A percentile compares a stretch with the other conserved stretches of the same genome.
These are phyloP conservation scores for Balamuthia mandrillaris DNA, from an alignment of 208 protist genomes.

Conservation along the genomic window DNA sequence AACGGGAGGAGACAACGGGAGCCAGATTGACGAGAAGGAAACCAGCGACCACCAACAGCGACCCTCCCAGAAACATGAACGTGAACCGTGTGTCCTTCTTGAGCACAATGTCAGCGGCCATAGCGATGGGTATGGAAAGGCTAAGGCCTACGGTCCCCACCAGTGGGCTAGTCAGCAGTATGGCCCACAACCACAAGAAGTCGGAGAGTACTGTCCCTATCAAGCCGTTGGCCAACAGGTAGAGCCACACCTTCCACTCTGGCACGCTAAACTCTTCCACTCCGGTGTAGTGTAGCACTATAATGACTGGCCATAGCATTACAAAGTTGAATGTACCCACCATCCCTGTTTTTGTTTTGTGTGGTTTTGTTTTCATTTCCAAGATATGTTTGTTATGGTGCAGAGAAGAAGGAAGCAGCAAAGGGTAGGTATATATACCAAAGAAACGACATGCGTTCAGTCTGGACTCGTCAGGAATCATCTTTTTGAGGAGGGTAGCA, in stretches of 20 bases:
- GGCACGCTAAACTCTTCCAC: conserved; percentile 22
- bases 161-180: conserved; percentile 44
- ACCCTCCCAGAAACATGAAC: conserved; percentile 28
- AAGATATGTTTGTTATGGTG: background rate
- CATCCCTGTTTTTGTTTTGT: background rate
- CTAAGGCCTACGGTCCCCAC: conserved; percentile 45
- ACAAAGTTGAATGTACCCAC: conserved; percentile 34
- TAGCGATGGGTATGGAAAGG: conserved; percentile 45
- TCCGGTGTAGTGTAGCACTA: conserved; percentile 15
- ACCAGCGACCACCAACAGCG: conserved; percentile 7
- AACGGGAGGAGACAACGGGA: too few relatives aligned
- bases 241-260: background rate
- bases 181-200: conserved; percentile 41
- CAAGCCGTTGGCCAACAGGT: conserved; percentile 38
- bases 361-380: background rate
- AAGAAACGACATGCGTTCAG: conserved; percentile 37
- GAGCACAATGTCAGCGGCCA: conserved; percentile 33
- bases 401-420: background rate
- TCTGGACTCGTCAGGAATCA: conserved; percentile 25
- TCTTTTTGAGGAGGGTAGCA: conserved; percentile 27
- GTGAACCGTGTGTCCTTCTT: conserved; percentile 16
- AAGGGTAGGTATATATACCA: background rate
- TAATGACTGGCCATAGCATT: conserved; percentile 32
- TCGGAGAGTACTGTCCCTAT: conserved; percentile 48
- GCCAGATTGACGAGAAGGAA: conserved; percentile 39